Evolutionary conservation across 2,329 filamentous ascomycete genomes (phyloP), one percentile per base, ranked within the genome.

Genomic region (Hypoxylon sp.): DNA sequence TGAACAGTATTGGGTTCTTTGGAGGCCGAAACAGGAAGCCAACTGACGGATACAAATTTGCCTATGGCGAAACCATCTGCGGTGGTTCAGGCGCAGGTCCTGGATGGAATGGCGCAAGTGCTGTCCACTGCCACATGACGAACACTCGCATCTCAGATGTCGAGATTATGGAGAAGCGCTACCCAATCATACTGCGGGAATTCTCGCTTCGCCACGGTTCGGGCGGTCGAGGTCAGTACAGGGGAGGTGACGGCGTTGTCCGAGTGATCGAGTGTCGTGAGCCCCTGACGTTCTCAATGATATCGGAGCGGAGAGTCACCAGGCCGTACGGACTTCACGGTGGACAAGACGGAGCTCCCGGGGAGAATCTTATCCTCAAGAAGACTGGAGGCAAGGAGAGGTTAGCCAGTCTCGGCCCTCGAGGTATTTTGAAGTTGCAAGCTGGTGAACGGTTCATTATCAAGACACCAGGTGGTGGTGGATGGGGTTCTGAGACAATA

Each of bases 1-100:
- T 88, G 75, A 94, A 94, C 77, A 94, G 91, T 0, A 94, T 94
- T 71, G 91, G 91, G 59, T 91, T 91, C 71, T 89, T 88, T 34
- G 68, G 68, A 37, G 61, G 61, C 1, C 75, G 76, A 0, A 65
- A 69, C 47, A 63, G 56, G 14, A 62, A 67, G 29, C 47, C 55
- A 30, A 61, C 37, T 3, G 55, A 63, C 9, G 70, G 63, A 0
- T 65, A 66, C 23, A 63, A 65, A 37, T 93, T 93, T 74, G 90
- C 90, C n/a, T 93, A 92, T 80, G 92, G 92, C 73, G 90, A 93
- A 75, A 92, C 90, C 1, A 91, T 93, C 67, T 87, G 88, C 1
- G 90, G 90, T 12, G 90, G 90, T 0, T 85, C 83, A 25, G 90
- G 90, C n/a, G 90, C 90, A 1, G 90, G 90, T 0, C 84, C 86